phyloP scores from a whole-genome alignment of 257 asterid species.

The Solanum chilense region DNA sequence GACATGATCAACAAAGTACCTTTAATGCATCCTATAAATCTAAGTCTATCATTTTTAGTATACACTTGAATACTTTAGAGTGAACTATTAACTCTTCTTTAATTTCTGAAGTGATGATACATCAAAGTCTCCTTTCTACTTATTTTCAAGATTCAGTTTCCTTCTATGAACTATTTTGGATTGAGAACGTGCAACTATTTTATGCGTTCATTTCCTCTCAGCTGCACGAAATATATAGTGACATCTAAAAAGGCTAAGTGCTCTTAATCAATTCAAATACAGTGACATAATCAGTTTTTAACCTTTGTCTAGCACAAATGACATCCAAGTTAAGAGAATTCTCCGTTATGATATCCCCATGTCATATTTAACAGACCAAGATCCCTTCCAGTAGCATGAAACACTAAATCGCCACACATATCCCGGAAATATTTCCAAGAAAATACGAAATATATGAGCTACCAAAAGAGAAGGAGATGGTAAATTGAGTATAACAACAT shows the following conservation, averaged over 20 bases:
- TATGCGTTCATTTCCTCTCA: not conserved
- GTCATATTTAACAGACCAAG: not conserved
- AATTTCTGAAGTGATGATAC: no score
- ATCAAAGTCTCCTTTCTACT: not conserved
- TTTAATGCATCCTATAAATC: no score
- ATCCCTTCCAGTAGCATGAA: not conserved
- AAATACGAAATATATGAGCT: no score
- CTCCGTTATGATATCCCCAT: no score
- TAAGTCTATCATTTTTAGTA: no score
- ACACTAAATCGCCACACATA: not conserved
- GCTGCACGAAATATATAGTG: not conserved
- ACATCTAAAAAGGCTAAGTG: not conserved
- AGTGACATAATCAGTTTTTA: conserved; percentile 5
- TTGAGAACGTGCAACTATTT: no score
- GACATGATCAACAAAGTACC: not conserved
- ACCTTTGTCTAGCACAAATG: not conserved
- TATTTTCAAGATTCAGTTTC: not conserved
- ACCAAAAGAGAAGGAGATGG: not conserved
- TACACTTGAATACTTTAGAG: no score
- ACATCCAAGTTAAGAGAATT: not conserved
- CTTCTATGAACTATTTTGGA: no score
- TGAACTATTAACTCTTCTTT: no score
- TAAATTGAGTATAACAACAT: no score
- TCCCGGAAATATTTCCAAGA: not conserved
- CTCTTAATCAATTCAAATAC: not conserved